Conservation (phyloP, 345 rosid genomes). For the Eucalyptus tenuipes region DNA sequence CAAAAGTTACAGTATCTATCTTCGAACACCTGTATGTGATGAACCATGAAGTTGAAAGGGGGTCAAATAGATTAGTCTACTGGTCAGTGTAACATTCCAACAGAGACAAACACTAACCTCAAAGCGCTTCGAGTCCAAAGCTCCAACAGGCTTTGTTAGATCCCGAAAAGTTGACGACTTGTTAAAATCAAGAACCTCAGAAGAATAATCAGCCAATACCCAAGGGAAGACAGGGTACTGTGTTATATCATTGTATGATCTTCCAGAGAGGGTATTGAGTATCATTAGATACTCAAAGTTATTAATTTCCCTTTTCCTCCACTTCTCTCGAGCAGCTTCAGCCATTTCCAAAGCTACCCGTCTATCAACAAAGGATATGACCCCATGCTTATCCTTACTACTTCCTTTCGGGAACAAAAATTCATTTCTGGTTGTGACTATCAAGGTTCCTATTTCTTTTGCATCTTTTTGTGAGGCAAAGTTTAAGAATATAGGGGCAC, state of each 20-base stretch:
- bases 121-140: conserved; percentile 75
- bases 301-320: conserved; percentile 93
- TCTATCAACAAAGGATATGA: conserved; percentile 80
- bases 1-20: conserved; percentile 85
- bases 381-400: conserved; percentile 69
- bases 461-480: conserved; percentile 75
- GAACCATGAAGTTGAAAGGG: not conserved
- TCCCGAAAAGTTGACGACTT: conserved; percentile 90
- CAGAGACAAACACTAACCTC: conserved; percentile 47
- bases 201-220: conserved; percentile 87
- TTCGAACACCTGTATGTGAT: conserved; percentile 60
- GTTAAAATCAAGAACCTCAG: conserved; percentile 86
- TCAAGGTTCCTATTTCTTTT: conserved; percentile 73
- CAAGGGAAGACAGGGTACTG: conserved; percentile 98
- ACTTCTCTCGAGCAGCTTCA: conserved; percentile 85
- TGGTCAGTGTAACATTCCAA: not conserved
- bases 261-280: conserved; percentile 89
- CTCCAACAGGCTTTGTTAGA: conserved; percentile 97
- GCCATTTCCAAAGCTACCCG: conserved; percentile 87
- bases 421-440: conserved; percentile 85
- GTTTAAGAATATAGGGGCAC: conserved; percentile 70
- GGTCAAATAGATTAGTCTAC: not conserved
- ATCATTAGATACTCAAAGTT: conserved; percentile 92
- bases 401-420: conserved; percentile 68
- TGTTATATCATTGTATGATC: conserved; percentile 93